Evolutionary conservation across 805 yeast genomes (phyloP), one percentile per base, ranked within the genome.

Genomic region (Schizosaccharomyces octosporus): DNA sequence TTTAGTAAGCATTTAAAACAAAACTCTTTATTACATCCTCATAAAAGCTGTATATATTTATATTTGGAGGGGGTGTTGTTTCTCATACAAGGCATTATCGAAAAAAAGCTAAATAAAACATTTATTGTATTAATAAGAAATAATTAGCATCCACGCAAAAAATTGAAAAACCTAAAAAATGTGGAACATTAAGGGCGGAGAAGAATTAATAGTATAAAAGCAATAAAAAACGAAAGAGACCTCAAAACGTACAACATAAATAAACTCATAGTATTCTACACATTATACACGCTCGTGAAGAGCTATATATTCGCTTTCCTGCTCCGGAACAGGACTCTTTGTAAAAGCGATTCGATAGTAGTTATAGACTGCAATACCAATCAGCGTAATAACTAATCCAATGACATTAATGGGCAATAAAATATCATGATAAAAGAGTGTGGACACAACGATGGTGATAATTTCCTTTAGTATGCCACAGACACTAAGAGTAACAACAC

Each of bases 381-480:
- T 68, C 61, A 93, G 73, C 0, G 97, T 87, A 6, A 90, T 72
- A 0, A 78, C 64, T 67, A 93, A 76, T 0, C 98, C 98, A 7
- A 84, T 61, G 59, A 80, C 72, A 71, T 93, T 93, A 62, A 85
- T 70, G 21, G 77, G 68, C 6, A 85, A 80, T 60, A 93, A 74
- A 48, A 71, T 70, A 70, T 93, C 98, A 51, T 84, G 83, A 70
- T 87, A 86, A 1, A 89, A 75, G 4, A 87, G 64, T 62, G 90
- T 81, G 3, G 82, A 74, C 1, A 83, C 76, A 41, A 79, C 66
- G 48, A 93, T 87, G 0, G 98, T 93, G 59, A 89, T 74, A 17
- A 93, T 75, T 70, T 93, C 98, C 69, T 93, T 93, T 70, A 90
- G 85, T 19, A 93, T 85, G 0, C 98, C 98, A 0, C 94, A 95